Percentiles rank a stretch among this genome's conserved stretches.
Evolutionary conservation across 2,329 filamentous ascomycete genomes (phyloP).

Genomic region (Cryphonectria japonica): DNA sequence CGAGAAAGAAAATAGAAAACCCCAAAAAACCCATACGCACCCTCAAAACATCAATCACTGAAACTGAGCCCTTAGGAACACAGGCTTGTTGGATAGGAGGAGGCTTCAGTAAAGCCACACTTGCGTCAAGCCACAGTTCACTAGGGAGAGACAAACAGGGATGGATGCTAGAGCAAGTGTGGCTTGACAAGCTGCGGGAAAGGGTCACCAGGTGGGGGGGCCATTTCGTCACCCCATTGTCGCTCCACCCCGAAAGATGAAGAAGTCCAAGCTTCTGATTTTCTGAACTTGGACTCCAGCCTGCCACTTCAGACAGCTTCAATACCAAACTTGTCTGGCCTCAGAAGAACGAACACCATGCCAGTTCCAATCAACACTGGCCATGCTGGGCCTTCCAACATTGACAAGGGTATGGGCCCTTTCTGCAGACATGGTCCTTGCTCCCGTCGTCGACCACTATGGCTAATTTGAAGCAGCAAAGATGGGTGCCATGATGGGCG

Average conservation of each 20-base stretch:
- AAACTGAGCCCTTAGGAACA: not conserved
- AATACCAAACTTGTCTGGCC: not conserved
- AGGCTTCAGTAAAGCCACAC: constrained; percentile 9
- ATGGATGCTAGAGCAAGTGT: not conserved
- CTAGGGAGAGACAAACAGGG: not conserved
- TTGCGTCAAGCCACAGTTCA: constrained; percentile 2
- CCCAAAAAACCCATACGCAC: not conserved
- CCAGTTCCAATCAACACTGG: constrained; percentile 38
- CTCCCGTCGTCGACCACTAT: constrained; percentile 20
- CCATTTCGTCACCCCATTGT: constrained; percentile 16
- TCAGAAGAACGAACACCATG: constrained; percentile 34
- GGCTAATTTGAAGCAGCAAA: constrained; percentile 67
- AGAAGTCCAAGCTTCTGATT: constrained; percentile 14
- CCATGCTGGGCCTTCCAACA: constrained; percentile 50
- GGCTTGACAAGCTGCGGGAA: constrained; percentile 8
- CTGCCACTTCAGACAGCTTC: not conserved
- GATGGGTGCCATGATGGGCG: constrained; percentile 98
- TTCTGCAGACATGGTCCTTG: not conserved
- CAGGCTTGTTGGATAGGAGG: not conserved
- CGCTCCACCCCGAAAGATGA: constrained; percentile 2
- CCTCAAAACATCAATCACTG: not conserved
- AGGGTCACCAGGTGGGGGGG: not conserved
- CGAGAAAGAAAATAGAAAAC: not conserved
- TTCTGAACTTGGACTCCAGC: not conserved
- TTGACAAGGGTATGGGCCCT: constrained; percentile 56